A percentile compares a stretch with the other conserved stretches of the same genome.
These are phyloP conservation scores for Warburgia ugandensis DNA, from an alignment of 164 flowering plant species.

Conservation along the genomic window DNA sequence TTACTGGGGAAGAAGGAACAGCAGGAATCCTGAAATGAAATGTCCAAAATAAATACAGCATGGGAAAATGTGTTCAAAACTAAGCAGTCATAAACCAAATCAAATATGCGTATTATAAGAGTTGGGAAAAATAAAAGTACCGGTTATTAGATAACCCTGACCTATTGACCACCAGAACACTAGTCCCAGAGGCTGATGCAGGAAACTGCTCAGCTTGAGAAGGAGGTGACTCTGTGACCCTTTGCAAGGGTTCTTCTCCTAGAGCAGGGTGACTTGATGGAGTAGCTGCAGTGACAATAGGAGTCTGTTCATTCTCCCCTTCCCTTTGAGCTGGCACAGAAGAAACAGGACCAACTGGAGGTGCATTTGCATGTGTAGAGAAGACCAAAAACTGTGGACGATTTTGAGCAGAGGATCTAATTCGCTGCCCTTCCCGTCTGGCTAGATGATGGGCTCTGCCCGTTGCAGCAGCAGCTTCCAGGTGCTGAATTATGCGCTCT, in stretches of 20 bases:
- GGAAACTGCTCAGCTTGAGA: slow-evolving; percentile 28
- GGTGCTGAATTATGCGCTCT: slow-evolving; percentile 83
- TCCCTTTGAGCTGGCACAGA: slow-evolving; percentile 29
- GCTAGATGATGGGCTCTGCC: slow-evolving; percentile 69
- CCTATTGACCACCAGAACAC: slow-evolving; percentile 16
- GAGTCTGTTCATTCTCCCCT: slow-evolving; percentile 31
- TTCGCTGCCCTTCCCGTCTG: slow-evolving; percentile 71
- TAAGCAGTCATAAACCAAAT: neutral
- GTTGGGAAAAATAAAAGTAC: slow-evolving; percentile 19
- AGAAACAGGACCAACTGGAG: slow-evolving; percentile 30
- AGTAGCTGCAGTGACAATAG: slow-evolving; percentile 18
- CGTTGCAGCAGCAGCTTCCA: slow-evolving; percentile 97
- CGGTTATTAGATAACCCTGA: slow-evolving; percentile 25
- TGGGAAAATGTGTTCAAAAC: slow-evolving; percentile 3
- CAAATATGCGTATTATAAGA: neutral
- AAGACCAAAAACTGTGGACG: slow-evolving; percentile 64
- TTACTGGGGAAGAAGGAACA: slow-evolving; percentile 36
- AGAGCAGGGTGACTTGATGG: slow-evolving; percentile 23
- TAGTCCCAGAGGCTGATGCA: slow-evolving; percentile 38
- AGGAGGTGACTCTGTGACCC: slow-evolving; percentile 19
- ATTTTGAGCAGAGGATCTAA: slow-evolving; percentile 49
- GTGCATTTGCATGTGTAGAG: slow-evolving; percentile 49
- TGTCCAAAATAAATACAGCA: neutral
- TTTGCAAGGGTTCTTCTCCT: slow-evolving; percentile 28
- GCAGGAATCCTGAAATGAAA: slow-evolving; percentile 25